Evolutionary conservation across 305 asterid species (phyloP).

Genomic region (Stenogyne calaminthoides): DNA sequence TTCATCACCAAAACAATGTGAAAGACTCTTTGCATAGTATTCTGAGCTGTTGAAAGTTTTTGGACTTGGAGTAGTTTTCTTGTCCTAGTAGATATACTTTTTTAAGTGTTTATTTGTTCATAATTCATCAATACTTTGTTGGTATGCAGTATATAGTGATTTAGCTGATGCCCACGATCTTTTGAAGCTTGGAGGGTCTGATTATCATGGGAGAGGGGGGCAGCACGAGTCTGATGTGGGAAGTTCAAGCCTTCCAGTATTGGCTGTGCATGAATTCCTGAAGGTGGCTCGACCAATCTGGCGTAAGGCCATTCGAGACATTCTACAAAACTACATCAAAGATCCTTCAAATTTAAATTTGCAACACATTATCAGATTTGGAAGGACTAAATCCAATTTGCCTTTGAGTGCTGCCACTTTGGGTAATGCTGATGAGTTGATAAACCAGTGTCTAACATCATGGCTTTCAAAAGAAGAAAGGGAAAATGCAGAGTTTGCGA

Average conservation of each 20-base stretch:
- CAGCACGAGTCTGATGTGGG: slow-evolving; percentile 89
- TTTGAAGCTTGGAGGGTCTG: slow-evolving; percentile 93
- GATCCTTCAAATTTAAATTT: slow-evolving; percentile 66
- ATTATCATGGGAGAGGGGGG: slow-evolving; percentile 88
- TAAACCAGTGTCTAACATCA: slow-evolving; percentile 53
- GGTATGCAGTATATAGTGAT: slow-evolving; percentile 69
- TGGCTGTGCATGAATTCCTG: slow-evolving; percentile 72
- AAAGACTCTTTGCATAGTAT: background rate
- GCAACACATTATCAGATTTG: slow-evolving; percentile 56
- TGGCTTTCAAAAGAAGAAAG: slow-evolving; percentile 83
- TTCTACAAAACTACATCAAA: slow-evolving; percentile 53
- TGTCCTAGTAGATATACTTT: background rate
- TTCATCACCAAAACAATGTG: background rate
- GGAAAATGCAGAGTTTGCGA: slow-evolving; percentile 58
- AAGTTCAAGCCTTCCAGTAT: slow-evolving; percentile 64
- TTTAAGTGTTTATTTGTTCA: background rate
- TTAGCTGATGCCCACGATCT: slow-evolving; percentile 76
- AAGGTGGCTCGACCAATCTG: slow-evolving; percentile 87
- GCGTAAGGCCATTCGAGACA: slow-evolving; percentile 62
- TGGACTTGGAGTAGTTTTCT: background rate
- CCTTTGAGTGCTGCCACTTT: slow-evolving; percentile 22
- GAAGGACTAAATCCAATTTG: slow-evolving; percentile 37
- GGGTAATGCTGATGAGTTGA: slow-evolving; percentile 45
- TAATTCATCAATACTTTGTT: slow-evolving; percentile 19
- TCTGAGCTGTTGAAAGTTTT: background rate